These are phyloP conservation scores for Camellia oleifera DNA, from an alignment of 179 eudicot species.

Conservation along the genomic window DNA sequence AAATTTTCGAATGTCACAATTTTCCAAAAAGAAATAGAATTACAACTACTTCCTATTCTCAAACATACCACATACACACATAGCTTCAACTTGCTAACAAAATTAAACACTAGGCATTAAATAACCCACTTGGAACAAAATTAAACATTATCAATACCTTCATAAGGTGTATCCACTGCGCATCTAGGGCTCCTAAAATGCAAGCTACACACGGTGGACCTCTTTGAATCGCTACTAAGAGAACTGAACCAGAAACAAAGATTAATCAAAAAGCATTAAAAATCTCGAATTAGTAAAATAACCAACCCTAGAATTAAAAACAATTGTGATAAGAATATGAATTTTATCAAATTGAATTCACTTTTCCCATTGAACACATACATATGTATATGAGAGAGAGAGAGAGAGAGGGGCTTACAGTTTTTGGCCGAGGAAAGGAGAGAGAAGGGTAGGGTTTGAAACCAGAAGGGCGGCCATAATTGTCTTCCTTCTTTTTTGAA, in stretches of 20 bases:
- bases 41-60: background rate
- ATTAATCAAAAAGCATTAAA: background rate
- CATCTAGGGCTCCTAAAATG: slow-evolving; percentile 41
- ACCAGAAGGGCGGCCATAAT: slow-evolving; percentile 50
- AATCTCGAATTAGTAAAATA: background rate
- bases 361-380: background rate
- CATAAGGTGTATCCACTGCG: slow-evolving; percentile 54
- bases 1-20: background rate
- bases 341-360: slow-evolving; percentile 8
- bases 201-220: slow-evolving; percentile 16
- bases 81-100: background rate
- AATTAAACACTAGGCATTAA: background rate
- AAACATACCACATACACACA: background rate
- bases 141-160: slow-evolving; percentile 32
- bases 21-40: background rate
- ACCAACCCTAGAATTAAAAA: background rate
- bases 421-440: slow-evolving; percentile 35
- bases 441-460: slow-evolving; percentile 44
- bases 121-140: background rate
- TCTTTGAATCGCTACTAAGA: slow-evolving; percentile 33
- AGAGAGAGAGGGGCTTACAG: slow-evolving; percentile 31
- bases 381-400: background rate
- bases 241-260: slow-evolving; percentile 25
- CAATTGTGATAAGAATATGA: background rate
- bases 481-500: no score